Evolutionary conservation across 176 grass and related monocot genomes (phyloP).

Genomic region (Melocanna baccifera): DNA sequence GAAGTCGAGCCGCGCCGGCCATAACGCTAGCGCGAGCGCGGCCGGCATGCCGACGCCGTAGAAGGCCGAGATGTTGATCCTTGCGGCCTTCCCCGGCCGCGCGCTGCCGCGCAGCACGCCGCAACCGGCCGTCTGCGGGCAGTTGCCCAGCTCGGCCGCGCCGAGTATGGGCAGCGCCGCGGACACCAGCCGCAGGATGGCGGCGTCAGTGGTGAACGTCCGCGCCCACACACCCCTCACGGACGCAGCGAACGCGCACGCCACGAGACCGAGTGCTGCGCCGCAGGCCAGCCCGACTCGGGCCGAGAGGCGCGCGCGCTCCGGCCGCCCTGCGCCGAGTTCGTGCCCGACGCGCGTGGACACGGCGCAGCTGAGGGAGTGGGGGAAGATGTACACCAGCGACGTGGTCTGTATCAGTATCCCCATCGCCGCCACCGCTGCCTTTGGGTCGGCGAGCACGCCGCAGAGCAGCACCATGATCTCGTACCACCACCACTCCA

Average conservation of each 20-base stretch:
- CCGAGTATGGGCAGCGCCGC: conserved; percentile 70
- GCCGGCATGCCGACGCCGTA: conserved; percentile 87
- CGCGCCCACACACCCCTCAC: conserved; percentile 59
- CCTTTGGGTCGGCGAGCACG: conserved; percentile 63
- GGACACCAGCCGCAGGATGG: conserved; percentile 47
- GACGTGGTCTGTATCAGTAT: conserved; percentile 92
- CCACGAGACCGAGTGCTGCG: conserved; percentile 46
- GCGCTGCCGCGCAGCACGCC: conserved; percentile 84
- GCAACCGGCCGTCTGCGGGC: conserved; percentile 79
- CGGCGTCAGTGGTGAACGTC: conserved; percentile 63
- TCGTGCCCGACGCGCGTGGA: conserved; percentile 79
- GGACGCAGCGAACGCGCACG: conserved; percentile 48
- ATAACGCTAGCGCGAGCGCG: conserved; percentile 61
- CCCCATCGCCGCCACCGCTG: conserved; percentile 75
- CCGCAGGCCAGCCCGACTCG: conserved; percentile 47
- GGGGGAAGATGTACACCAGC: conserved; percentile 91
- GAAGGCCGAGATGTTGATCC: conserved; percentile 65
- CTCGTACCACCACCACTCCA: conserved; percentile 99
- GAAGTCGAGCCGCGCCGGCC: conserved; percentile 57
- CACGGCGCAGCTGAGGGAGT: conserved; percentile 70
- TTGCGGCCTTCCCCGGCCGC: conserved; percentile 45
- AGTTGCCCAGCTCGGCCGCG: conserved; percentile 83
- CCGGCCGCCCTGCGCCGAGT: conserved; percentile 67
- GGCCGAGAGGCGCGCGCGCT: conserved; percentile 52
- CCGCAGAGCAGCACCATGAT: conserved; percentile 92